Conservation (phyloP, 371 early-diverging fungal species). For the Blastocladiella emersonii region DNA sequence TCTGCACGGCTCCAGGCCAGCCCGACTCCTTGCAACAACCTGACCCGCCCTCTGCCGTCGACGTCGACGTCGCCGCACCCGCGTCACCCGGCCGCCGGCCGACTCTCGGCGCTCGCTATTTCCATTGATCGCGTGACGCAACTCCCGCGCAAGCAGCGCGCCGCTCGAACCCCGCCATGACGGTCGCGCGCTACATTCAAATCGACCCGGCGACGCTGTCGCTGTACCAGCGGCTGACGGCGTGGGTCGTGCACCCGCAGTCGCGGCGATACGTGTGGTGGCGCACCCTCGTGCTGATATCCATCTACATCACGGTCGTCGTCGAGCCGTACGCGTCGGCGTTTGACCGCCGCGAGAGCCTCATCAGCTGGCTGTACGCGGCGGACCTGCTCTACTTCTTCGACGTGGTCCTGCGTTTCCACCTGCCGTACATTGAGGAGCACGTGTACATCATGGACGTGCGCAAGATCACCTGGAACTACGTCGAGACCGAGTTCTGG, state of each 20-base stretch:
- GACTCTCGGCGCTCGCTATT: too few relatives aligned
- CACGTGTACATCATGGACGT: background rate
- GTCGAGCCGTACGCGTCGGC: background rate
- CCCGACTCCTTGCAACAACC: too few relatives aligned
- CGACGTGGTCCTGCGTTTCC: background rate
- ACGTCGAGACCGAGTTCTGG: background rate
- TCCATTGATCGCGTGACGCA: too few relatives aligned
- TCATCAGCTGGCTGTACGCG: background rate
- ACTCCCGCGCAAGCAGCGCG: too few relatives aligned
- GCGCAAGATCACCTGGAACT: background rate
- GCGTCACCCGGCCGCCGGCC: too few relatives aligned
- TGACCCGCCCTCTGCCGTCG: too few relatives aligned
- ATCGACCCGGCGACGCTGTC: background rate
- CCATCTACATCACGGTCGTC: background rate
- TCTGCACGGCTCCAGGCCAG: too few relatives aligned
- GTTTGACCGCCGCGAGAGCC: background rate
- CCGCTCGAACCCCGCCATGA: background rate
- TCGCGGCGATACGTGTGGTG: background rate
- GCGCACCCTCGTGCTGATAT: background rate
- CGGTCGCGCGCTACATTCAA: background rate
- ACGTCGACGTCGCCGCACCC: too few relatives aligned
- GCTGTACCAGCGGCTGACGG: background rate
- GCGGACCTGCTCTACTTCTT: background rate
- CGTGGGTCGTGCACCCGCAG: background rate
- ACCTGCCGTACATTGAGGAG: background rate